Conservation (phyloP, 306 rosid species). For the Dalbergia cochinchinensis region DNA sequence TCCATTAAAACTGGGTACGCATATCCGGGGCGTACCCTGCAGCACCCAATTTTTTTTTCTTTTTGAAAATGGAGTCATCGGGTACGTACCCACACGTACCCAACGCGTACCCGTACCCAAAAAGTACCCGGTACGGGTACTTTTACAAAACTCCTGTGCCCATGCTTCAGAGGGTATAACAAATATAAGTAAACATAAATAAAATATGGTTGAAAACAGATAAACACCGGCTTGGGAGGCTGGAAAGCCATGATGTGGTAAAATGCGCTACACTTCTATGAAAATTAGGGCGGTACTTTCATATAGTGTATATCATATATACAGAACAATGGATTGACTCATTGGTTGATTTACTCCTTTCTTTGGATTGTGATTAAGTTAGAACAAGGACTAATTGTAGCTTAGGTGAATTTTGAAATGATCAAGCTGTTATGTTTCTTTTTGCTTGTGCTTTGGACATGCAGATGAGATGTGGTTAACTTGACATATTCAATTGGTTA, state of each 20-base stretch:
- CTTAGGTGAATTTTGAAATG: slow-evolving; percentile 31
- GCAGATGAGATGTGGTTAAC: slow-evolving; percentile 28
- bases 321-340: not conserved
- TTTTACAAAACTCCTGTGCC: too few relatives aligned
- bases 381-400: slow-evolving; percentile 5
- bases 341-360: not conserved
- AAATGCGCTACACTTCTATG: not conserved
- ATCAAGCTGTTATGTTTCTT: slow-evolving; percentile 11
- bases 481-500: slow-evolving; percentile 23
- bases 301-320: slow-evolving; percentile 9
- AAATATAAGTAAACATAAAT: not conserved
- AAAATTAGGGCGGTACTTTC: not conserved
- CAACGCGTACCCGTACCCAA: too few relatives aligned
- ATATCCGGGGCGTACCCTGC: too few relatives aligned
- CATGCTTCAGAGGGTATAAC: not conserved
- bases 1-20: too few relatives aligned
- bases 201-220: not conserved
- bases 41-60: too few relatives aligned
- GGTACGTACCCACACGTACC: too few relatives aligned
- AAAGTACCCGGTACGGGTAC: too few relatives aligned
- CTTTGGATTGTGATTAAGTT: not conserved
- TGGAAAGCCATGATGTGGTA: not conserved
- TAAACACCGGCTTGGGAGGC: not conserved
- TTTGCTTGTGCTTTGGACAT: not conserved
- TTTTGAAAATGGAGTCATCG: too few relatives aligned